Evolutionary conservation across 345 rosid species (phyloP).

Genomic region (Populus deltoides): DNA sequence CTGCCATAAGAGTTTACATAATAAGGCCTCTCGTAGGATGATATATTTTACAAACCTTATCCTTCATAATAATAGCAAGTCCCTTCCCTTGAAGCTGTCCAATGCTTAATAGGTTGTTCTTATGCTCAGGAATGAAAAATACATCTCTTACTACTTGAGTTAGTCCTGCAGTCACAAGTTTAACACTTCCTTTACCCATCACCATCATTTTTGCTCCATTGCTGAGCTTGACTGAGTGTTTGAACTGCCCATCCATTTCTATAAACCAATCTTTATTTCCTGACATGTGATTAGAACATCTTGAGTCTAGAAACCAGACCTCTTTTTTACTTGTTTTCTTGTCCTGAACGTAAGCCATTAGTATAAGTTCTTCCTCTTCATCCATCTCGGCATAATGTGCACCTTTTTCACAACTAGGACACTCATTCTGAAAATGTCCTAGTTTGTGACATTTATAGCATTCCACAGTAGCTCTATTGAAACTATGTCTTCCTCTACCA

Average conservation of each 20-base stretch:
- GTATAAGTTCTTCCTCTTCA: neutral
- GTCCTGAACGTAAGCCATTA: neutral
- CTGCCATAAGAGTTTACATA: neutral
- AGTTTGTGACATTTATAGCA: neutral
- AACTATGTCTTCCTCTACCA: neutral
- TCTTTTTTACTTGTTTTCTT: too few relatives aligned
- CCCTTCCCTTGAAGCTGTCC: neutral
- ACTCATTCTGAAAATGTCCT: neutral
- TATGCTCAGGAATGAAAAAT: neutral
- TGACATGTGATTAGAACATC: conserved; percentile 6
- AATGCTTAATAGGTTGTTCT: neutral
- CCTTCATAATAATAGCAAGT: neutral
- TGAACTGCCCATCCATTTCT: neutral
- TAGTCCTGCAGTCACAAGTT: neutral
- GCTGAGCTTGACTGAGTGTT: neutral
- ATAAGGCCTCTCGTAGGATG: neutral
- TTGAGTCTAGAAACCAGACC: neutral
- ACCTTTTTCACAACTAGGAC: neutral
- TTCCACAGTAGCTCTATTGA: neutral
- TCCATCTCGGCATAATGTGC: neutral
- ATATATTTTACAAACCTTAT: neutral
- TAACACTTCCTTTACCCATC: neutral
- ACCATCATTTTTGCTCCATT: neutral
- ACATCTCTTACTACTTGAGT: neutral
- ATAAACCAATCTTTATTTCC: neutral